Evolutionary conservation across 768 basidiomycete genomes (phyloP).

Genomic region (Pilatotrama ljubarskyi): DNA sequence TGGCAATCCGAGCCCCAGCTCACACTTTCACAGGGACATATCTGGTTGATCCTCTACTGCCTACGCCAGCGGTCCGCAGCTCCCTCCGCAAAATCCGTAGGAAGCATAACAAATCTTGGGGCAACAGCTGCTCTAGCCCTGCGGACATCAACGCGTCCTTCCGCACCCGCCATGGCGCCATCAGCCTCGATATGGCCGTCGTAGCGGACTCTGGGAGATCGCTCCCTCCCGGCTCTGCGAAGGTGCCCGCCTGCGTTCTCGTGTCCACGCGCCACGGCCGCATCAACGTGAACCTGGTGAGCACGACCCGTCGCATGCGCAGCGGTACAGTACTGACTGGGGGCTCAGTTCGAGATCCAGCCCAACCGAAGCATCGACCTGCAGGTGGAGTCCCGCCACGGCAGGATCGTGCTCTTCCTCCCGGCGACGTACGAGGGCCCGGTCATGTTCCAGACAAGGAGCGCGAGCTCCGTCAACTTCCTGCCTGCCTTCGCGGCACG

Average conservation of each 20-base stretch:
- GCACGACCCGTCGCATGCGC: neutral
- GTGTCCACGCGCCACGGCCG: constrained; percentile 23
- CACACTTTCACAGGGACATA: constrained; percentile 21
- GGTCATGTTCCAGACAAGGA: constrained; percentile 13
- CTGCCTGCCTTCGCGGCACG: constrained; percentile 24
- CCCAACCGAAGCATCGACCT: constrained; percentile 17
- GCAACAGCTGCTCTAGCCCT: neutral
- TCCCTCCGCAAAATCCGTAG: neutral
- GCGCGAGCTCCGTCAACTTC: constrained; percentile 10
- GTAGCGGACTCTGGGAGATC: constrained; percentile 2
- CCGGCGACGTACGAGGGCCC: constrained; percentile 24
- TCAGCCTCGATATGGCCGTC: constrained; percentile 27
- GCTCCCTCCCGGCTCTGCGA: constrained; percentile 1
- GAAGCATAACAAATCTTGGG: constrained; percentile 7
- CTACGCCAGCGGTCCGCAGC: neutral
- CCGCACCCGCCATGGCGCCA: constrained; percentile 26
- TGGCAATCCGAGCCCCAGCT: neutral
- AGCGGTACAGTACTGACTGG: neutral
- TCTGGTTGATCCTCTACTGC: constrained; percentile 18
- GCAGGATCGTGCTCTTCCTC: constrained; percentile 21
- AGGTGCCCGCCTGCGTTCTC: constrained; percentile 15
- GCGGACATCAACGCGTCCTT: constrained; percentile 26
- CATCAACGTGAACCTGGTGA: constrained; percentile 26
- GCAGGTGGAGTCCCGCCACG: constrained; percentile 11
- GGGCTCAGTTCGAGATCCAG: constrained; percentile 13